Percentiles rank a stretch among this genome's conserved stretches.
Conservation (phyloP, 1,139 yeast species). For the Suzukiozyma palmioleophila region DNA sequence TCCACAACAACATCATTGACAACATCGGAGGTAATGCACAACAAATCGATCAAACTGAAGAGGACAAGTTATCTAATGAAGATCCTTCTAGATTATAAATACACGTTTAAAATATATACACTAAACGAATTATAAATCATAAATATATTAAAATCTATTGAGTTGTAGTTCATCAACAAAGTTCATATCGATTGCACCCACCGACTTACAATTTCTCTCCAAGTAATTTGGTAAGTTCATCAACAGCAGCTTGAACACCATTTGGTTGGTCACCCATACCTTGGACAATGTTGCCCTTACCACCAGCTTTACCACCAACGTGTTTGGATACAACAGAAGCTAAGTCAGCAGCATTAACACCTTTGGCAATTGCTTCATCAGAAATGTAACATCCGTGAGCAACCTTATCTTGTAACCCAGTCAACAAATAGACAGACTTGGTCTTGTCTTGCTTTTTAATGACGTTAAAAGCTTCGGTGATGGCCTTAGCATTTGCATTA, state of each 20-base stretch:
- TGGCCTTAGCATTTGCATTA: constrained; percentile 86
- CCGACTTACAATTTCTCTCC: constrained; percentile 46
- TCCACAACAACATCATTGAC: constrained; percentile 45
- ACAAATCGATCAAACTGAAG: constrained; percentile 53
- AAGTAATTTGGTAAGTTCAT: constrained; percentile 58
- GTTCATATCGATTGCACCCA: background rate
- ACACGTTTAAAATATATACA: no score
- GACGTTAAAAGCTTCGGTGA: constrained; percentile 85
- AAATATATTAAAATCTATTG: no score
- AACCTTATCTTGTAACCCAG: constrained; percentile 73
- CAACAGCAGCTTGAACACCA: constrained; percentile 69
- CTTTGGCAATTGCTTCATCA: constrained; percentile 64
- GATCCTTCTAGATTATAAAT: constrained; percentile 3
- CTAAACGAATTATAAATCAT: no score
- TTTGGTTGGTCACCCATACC: constrained; percentile 89
- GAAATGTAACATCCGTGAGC: constrained; percentile 94
- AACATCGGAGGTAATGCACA: constrained; percentile 46
- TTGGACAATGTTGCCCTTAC: constrained; percentile 93
- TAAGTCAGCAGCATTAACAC: constrained; percentile 70
- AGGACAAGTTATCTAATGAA: constrained; percentile 24
- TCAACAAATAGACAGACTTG: constrained; percentile 76
- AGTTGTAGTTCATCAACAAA: background rate
- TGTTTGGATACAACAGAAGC: constrained; percentile 65
- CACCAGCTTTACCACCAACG: constrained; percentile 98
- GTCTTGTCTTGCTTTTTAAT: constrained; percentile 74